A percentile compares a stretch with the other conserved stretches of the same genome.
These are phyloP conservation scores for Cercophora sp. DNA, from an alignment of 495 filamentous ascomycete species.

Conservation along the genomic window DNA sequence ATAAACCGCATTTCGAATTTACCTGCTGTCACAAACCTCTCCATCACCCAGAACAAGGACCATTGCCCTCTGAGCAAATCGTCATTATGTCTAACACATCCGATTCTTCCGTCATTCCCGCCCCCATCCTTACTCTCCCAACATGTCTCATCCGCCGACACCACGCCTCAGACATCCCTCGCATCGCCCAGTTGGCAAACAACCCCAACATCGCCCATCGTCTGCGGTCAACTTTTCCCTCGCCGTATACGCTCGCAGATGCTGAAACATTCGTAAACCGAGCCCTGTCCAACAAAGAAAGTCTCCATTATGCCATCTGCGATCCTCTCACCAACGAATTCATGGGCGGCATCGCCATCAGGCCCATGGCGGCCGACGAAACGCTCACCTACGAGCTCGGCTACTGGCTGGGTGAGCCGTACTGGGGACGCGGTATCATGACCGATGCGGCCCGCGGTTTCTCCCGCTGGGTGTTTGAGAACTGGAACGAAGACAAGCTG, in stretches of 20 bases:
- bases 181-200: slow-evolving; percentile 24
- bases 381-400: slow-evolving; percentile 34
- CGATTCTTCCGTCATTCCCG: too few relatives aligned
- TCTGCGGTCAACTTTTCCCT: slow-evolving; percentile 34
- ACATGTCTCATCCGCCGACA: slow-evolving; percentile 29
- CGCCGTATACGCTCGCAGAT: slow-evolving; percentile 33
- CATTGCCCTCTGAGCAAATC: too few relatives aligned
- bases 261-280: slow-evolving; percentile 25
- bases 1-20: too few relatives aligned
- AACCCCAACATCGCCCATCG: slow-evolving; percentile 26
- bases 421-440: slow-evolving; percentile 39
- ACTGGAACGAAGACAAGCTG: slow-evolving; percentile 19
- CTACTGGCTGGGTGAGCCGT: slow-evolving; percentile 33
- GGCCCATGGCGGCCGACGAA: slow-evolving; percentile 24
- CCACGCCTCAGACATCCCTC: slow-evolving; percentile 24
- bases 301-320: slow-evolving; percentile 24
- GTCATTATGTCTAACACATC: too few relatives aligned
- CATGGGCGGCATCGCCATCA: slow-evolving; percentile 34
- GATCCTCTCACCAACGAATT: slow-evolving; percentile 18
- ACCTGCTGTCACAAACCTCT: too few relatives aligned
- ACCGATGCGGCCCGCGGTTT: slow-evolving; percentile 24
- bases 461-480: slow-evolving; percentile 33
- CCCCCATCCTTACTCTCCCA: slow-evolving; percentile 12
- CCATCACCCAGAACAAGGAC: too few relatives aligned
- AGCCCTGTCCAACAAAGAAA: background rate